Conservation (phyloP, 106 monocot species). For the Apostasia shenzhenica region DNA sequence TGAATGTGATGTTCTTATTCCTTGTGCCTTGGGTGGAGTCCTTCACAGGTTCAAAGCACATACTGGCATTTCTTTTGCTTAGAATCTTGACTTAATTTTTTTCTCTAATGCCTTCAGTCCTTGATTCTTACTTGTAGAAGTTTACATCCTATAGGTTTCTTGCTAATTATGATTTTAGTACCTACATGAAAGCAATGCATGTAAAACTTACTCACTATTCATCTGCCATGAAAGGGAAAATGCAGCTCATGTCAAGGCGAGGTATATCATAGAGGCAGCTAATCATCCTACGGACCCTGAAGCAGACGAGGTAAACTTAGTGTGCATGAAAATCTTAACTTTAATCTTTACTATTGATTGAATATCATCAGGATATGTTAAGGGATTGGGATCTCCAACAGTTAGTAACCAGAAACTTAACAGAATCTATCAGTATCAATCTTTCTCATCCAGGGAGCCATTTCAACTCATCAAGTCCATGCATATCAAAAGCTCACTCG, state of each 20-base stretch:
- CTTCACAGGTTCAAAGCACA: conserved; percentile 44
- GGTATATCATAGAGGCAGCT: conserved; percentile 81
- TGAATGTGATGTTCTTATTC: conserved; percentile 87
- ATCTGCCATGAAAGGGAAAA: conserved; percentile 48
- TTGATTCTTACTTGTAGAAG: background rate
- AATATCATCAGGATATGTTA: too few relatives aligned
- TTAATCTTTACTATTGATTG: background rate
- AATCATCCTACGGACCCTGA: conserved; percentile 92
- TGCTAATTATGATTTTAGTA: too few relatives aligned
- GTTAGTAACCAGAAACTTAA: too few relatives aligned
- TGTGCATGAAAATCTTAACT: background rate
- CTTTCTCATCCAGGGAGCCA: too few relatives aligned
- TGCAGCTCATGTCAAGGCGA: conserved; percentile 75
- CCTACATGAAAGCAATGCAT: background rate
- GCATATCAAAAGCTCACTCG: too few relatives aligned
- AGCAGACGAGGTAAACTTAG: conserved; percentile 62
- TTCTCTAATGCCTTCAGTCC: background rate
- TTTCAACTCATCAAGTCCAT: too few relatives aligned
- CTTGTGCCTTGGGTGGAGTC: conserved; percentile 85
- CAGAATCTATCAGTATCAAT: too few relatives aligned
- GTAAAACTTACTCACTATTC: background rate
- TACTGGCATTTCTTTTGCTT: background rate
- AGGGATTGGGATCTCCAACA: too few relatives aligned
- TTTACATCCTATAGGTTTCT: background rate
- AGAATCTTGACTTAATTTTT: background rate